Conservation (phyloP, 116 monocot genomes). For the Papilionanthe hybrid region DNA sequence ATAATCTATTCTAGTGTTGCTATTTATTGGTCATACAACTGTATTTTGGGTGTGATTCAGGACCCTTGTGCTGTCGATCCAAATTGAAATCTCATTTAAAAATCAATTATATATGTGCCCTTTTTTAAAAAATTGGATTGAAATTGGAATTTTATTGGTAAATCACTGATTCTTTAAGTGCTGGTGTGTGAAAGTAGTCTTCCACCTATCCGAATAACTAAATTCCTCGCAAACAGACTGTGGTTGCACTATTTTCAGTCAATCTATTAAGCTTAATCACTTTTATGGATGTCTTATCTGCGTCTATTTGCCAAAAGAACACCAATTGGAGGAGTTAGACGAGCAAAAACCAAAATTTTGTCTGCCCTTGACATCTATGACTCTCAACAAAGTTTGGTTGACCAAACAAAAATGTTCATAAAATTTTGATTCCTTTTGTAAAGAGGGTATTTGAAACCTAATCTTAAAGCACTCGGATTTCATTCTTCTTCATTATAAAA, state of each 20-base stretch:
- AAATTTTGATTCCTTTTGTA: too few relatives aligned
- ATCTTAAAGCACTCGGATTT: too few relatives aligned
- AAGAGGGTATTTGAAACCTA: too few relatives aligned
- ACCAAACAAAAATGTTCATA: too few relatives aligned
- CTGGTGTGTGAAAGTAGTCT: background rate
- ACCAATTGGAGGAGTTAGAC: background rate
- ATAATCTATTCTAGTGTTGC: background rate
- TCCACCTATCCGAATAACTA: background rate
- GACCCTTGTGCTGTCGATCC: background rate
- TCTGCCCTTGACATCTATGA: background rate
- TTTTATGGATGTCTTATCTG: background rate
- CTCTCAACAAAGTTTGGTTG: too few relatives aligned
- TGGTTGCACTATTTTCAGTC: background rate
- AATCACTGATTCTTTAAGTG: background rate
- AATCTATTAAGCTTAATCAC: background rate
- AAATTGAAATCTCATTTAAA: background rate
- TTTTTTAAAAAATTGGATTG: background rate
- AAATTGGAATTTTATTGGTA: background rate
- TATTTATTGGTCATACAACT: background rate
- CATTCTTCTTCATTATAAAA: too few relatives aligned
- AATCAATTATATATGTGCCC: too few relatives aligned
- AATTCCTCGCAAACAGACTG: background rate
- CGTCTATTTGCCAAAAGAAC: background rate
- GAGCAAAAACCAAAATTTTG: background rate
- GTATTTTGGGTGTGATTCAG: slow-evolving; percentile 1